These are phyloP conservation scores for Quercus tomentella DNA, from an alignment of 331 rosid genomes.

Conservation along the genomic window DNA sequence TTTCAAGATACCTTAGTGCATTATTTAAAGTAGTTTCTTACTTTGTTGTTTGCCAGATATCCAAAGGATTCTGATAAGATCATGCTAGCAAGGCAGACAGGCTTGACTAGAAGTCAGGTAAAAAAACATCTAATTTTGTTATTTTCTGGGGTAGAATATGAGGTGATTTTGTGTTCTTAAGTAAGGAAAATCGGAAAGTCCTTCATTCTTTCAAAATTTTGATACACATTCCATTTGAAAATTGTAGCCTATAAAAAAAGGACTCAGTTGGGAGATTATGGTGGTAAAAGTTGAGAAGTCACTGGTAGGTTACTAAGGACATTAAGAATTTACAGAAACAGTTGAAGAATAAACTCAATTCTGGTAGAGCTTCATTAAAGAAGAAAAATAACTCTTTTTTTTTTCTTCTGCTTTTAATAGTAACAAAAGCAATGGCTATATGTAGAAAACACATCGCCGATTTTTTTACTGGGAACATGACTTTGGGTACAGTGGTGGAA, in stretches of 20 bases:
- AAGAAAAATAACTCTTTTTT: background rate
- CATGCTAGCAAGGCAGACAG: constrained; percentile 86
- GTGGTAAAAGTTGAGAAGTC: background rate
- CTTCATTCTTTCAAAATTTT: background rate
- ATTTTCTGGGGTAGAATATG: background rate
- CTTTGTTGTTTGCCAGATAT: constrained; percentile 41
- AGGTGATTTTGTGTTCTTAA: background rate
- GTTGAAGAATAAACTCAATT: background rate
- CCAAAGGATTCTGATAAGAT: constrained; percentile 90
- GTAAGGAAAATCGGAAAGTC: background rate
- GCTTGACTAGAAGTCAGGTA: constrained; percentile 89
- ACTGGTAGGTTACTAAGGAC: background rate
- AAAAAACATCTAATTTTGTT: background rate
- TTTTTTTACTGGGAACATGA: background rate
- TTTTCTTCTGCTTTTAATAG: background rate
- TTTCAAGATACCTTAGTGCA: background rate
- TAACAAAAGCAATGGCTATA: background rate
- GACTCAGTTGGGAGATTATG: background rate
- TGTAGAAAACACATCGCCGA: background rate
- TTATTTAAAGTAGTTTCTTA: constrained; percentile 1
- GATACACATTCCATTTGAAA: background rate
- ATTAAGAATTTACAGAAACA: background rate
- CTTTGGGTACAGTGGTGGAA: background rate
- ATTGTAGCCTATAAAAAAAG: background rate
- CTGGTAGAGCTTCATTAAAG: background rate